These are phyloP conservation scores for Kluyveromyces aestuarii DNA, from an alignment of 805 yeast species.

Conservation along the genomic window DNA sequence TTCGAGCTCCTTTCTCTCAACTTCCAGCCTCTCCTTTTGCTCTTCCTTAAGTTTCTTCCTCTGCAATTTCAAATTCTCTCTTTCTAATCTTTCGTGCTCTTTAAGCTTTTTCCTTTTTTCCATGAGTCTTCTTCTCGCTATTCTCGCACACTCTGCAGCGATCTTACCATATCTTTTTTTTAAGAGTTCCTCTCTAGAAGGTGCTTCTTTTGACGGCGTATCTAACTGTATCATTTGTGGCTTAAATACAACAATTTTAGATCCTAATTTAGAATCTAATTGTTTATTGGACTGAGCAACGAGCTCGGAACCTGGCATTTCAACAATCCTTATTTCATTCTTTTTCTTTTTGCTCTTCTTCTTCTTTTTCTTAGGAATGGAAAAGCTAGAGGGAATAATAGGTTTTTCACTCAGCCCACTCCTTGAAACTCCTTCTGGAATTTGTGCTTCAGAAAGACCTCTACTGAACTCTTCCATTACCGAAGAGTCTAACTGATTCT, in stretches of 20 bases:
- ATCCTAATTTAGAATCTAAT: slow-evolving; percentile 1
- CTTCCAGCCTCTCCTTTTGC: slow-evolving; percentile 14
- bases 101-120: slow-evolving; percentile 8
- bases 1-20: slow-evolving; percentile 22
- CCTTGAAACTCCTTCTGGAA: background rate
- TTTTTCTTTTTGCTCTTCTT: slow-evolving; percentile 16
- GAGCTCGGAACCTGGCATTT: slow-evolving; percentile 5
- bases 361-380: slow-evolving; percentile 4
- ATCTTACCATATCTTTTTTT: slow-evolving; percentile 15
- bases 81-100: slow-evolving; percentile 5
- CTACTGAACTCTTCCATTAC: slow-evolving; percentile 23
- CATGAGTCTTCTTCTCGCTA: slow-evolving; percentile 18
- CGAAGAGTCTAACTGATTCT: slow-evolving; percentile 11
- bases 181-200: slow-evolving; percentile 9
- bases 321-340: slow-evolving; percentile 1
- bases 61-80: slow-evolving; percentile 11
- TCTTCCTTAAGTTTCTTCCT: slow-evolving; percentile 14
- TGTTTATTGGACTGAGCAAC: background rate
- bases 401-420: background rate
- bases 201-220: background rate
- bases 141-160: slow-evolving; percentile 21
- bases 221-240: slow-evolving; percentile 5
- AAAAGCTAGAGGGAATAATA: background rate
- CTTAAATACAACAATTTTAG: slow-evolving; percentile 9
- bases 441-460: slow-evolving; percentile 10